Conservation (phyloP, 1,139 yeast genomes). For the Geotrichum carabidarum region DNA sequence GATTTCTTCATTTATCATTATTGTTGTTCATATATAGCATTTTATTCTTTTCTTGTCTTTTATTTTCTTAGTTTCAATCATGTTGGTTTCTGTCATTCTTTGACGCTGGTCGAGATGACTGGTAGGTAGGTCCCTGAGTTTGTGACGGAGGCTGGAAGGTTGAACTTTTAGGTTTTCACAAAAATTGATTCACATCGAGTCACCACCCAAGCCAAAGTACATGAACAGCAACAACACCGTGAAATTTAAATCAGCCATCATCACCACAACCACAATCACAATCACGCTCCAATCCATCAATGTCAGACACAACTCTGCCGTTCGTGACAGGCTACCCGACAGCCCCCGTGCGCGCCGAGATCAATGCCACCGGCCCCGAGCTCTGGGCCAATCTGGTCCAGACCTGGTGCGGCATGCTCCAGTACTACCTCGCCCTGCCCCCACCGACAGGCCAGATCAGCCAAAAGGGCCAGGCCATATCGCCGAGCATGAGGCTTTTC, state of each 20-base stretch:
- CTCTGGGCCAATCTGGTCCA: conserved; percentile 17
- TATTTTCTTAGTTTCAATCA: no score
- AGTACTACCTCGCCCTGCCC: conserved; percentile 9
- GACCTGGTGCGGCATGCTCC: conserved; percentile 14
- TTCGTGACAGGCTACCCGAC: conserved; percentile 17
- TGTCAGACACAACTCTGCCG: conserved; percentile 7
- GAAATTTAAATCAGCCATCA: no score
- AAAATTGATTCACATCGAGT: background rate
- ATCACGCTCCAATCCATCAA: no score
- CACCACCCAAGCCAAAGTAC: background rate
- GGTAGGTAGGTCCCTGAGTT: no score
- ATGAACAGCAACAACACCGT: no score
- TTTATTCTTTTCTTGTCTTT: background rate
- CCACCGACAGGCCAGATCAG: background rate
- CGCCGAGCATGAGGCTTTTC: conserved; percentile 16
- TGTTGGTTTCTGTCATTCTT: no score
- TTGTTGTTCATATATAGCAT: background rate
- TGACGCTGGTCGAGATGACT: no score
- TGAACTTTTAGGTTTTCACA: no score
- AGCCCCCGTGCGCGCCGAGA: conserved; percentile 9
- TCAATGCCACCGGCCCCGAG: conserved; percentile 17
- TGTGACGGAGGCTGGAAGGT: no score
- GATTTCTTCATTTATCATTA: background rate
- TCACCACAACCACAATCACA: background rate
- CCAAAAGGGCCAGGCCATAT: conserved; percentile 3